Conservation (phyloP, 306 rosid genomes). For the Vicia villosa region DNA sequence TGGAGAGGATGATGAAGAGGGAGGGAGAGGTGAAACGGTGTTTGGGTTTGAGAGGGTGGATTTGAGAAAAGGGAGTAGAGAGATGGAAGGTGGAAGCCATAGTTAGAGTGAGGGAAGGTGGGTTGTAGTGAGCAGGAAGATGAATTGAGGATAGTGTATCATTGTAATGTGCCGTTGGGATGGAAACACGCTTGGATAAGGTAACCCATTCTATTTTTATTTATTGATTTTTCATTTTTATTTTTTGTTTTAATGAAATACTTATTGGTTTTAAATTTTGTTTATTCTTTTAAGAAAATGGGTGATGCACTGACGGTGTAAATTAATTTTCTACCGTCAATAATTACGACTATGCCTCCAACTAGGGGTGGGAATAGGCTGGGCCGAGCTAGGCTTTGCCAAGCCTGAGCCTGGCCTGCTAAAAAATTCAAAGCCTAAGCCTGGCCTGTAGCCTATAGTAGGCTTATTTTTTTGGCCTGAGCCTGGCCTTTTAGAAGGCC, state of each 20-base stretch:
- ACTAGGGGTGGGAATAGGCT: too few species aligned
- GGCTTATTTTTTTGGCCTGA: too few species aligned
- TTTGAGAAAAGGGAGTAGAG: slow-evolving; percentile 56
- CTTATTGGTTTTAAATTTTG: neutral
- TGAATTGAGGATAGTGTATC: slow-evolving; percentile 42
- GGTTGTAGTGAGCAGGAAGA: slow-evolving; percentile 33
- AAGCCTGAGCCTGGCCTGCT: too few species aligned
- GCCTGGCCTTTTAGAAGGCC: too few species aligned
- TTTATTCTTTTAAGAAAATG: neutral
- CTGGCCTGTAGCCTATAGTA: too few species aligned
- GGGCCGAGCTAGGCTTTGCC: too few species aligned
- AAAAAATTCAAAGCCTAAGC: too few species aligned
- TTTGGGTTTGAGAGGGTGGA: slow-evolving; percentile 41
- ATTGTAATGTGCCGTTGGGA: slow-evolving; percentile 49
- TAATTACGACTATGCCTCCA: too few species aligned
- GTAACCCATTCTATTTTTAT: slow-evolving; percentile 23
- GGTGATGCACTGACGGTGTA: too few species aligned
- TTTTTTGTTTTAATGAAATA: neutral
- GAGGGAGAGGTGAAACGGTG: slow-evolving; percentile 1
- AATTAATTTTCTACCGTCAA: too few species aligned
- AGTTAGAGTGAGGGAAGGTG: neutral
- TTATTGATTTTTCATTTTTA: neutral
- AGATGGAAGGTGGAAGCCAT: slow-evolving; percentile 73
- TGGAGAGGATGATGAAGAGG: slow-evolving; percentile 36
- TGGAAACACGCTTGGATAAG: slow-evolving; percentile 60